phyloP scores from a whole-genome alignment of 108 stramenopile genomes.

The Fragilaria crotonensis region DNA sequence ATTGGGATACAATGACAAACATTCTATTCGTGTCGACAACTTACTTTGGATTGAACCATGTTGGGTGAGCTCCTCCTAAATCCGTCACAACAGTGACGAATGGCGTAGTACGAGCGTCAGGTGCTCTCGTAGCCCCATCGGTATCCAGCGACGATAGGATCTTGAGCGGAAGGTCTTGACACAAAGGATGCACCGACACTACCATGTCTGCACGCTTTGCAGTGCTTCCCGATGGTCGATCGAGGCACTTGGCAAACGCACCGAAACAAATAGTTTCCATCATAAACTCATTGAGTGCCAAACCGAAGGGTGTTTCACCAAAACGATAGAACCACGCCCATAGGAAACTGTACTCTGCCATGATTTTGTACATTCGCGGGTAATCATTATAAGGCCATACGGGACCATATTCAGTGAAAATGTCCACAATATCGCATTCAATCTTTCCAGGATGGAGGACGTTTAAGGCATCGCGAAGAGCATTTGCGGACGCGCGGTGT shows the following conservation, averaged over 20 bases:
- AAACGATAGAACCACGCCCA: slow-evolving; percentile 74
- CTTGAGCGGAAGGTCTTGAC: slow-evolving; percentile 85
- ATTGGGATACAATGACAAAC: not conserved
- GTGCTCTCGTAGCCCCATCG: slow-evolving; percentile 17
- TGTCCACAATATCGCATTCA: slow-evolving; percentile 79
- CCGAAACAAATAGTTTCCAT: slow-evolving; percentile 45
- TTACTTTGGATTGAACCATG: slow-evolving; percentile 81
- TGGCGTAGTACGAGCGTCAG: slow-evolving; percentile 43
- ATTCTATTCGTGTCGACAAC: slow-evolving; percentile 3
- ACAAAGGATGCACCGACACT: slow-evolving; percentile 93
- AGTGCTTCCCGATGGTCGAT: slow-evolving; percentile 29
- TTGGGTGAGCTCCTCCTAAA: slow-evolving; percentile 89
- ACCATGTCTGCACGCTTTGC: slow-evolving; percentile 79
- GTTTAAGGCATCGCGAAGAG: slow-evolving; percentile 67
- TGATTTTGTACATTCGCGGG: slow-evolving; percentile 65
- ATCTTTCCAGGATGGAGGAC: slow-evolving; percentile 52
- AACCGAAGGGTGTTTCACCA: slow-evolving; percentile 64
- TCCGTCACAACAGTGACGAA: slow-evolving; percentile 97
- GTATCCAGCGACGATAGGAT: slow-evolving; percentile 58
- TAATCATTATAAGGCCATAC: slow-evolving; percentile 71
- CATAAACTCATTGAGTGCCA: slow-evolving; percentile 55
- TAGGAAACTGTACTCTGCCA: slow-evolving; percentile 63
- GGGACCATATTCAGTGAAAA: slow-evolving; percentile 80
- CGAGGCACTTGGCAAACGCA: slow-evolving; percentile 45
- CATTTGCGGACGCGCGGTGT: slow-evolving; percentile 82